These are phyloP conservation scores for Aspergillus nomiae DNA, from an alignment of 2,329 filamentous ascomycete genomes.

Conservation along the genomic window DNA sequence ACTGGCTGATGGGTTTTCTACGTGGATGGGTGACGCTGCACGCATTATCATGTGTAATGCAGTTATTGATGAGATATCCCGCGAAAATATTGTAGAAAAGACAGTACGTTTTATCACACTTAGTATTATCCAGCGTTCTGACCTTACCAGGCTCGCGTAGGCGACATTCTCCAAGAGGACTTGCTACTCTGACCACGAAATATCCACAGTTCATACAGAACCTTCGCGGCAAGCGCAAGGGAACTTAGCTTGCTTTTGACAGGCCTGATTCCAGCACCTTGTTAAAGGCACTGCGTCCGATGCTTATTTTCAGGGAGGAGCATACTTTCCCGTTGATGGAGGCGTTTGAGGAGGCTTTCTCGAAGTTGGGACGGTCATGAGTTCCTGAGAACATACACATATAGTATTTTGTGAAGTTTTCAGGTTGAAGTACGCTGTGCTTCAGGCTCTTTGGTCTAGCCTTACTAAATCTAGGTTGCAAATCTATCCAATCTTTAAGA, in stretches of 20 bases:
- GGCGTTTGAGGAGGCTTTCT: background rate
- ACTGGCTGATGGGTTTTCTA: background rate
- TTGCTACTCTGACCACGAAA: background rate
- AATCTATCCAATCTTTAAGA: background rate
- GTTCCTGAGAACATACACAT: background rate
- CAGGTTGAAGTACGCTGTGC: background rate
- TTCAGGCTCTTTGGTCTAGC: background rate
- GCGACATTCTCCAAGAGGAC: conserved; percentile 1
- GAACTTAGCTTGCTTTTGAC: conserved; percentile 12
- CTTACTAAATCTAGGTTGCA: background rate
- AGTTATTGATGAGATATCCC: conserved; percentile 10
- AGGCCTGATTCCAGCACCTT: conserved; percentile 1
- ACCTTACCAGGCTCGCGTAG: background rate
- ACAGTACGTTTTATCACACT: background rate
- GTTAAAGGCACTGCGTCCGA: conserved; percentile 8
- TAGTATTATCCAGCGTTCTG: background rate
- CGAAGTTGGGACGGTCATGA: background rate
- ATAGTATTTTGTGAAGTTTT: background rate
- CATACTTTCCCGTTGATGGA: conserved; percentile 1
- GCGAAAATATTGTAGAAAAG: conserved; percentile 3
- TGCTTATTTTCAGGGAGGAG: conserved; percentile 6
- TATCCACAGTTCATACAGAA: conserved; percentile 1
- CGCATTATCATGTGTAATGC: conserved; percentile 10
- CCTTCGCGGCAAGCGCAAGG: conserved; percentile 2
- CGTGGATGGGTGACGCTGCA: conserved; percentile 13